Evolutionary conservation across 2,329 filamentous ascomycete species (phyloP).

Genomic region (Bipolaris oryzae): DNA sequence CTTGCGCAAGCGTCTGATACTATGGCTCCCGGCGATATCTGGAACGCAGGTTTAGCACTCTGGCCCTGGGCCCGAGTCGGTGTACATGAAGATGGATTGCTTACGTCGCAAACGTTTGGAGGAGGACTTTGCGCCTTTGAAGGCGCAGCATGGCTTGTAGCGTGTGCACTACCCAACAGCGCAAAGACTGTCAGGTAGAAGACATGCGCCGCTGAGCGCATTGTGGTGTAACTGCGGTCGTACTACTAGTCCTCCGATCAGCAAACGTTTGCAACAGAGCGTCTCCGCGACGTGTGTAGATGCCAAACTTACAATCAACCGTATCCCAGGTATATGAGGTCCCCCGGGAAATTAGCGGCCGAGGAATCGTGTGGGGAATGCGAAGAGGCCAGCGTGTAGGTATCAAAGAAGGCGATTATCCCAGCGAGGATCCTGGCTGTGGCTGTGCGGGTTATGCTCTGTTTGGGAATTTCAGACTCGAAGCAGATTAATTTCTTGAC

Average conservation of each 20-base stretch:
- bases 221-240: conserved; percentile 34
- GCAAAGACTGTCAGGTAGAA: conserved; percentile 69
- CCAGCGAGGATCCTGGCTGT: conserved; percentile 29
- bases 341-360: conserved; percentile 22
- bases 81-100: conserved; percentile 41
- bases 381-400: conserved; percentile 48
- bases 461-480: conserved; percentile 26
- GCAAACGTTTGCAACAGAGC: conserved; percentile 41
- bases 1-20: conserved; percentile 95
- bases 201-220: conserved; percentile 60
- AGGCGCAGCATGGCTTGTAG: conserved; percentile 41
- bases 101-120: conserved; percentile 63
- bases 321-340: conserved; percentile 30
- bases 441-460: conserved; percentile 24
- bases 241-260: conserved; percentile 37
- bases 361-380: conserved; percentile 33
- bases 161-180: conserved; percentile 59
- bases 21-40: conserved; percentile 88
- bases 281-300: conserved; percentile 18
- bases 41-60: conserved; percentile 47
- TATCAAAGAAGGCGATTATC: conserved; percentile 30
- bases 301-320: conserved; percentile 27
- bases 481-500: conserved; percentile 28
- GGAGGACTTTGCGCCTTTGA: conserved; percentile 48
- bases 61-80: conserved; percentile 28